A percentile compares a stretch with the other conserved stretches of the same genome.
These are phyloP conservation scores for Quercus phellos DNA, from an alignment of 331 rosid genomes.

Conservation along the genomic window DNA sequence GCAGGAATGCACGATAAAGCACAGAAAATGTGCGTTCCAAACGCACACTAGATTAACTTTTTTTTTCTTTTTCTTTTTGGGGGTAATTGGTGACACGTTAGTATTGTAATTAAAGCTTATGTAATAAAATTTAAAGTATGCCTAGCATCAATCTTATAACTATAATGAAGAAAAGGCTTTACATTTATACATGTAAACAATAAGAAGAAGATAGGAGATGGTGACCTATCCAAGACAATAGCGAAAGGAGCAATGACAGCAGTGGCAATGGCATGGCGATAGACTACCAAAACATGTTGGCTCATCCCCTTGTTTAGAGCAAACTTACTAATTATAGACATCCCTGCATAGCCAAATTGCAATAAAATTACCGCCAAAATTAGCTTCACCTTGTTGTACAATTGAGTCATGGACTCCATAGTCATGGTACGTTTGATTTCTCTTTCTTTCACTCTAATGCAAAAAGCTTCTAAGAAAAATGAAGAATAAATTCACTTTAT, in stretches of 20 bases:
- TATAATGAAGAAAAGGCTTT: background rate
- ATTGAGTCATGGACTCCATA: conserved; percentile 4
- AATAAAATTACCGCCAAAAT: conserved; percentile 28
- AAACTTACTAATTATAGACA: conserved; percentile 35
- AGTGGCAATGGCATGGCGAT: conserved; percentile 39
- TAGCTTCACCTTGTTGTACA: conserved; percentile 27
- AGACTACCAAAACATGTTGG: conserved; percentile 39
- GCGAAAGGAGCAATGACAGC: conserved; percentile 45
- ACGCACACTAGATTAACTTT: rapidly evolving
- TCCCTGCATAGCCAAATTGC: conserved; percentile 45
- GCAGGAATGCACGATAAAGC: too few relatives aligned
- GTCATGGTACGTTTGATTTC: background rate
- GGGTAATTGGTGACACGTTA: too few relatives aligned
- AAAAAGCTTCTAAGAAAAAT: background rate
- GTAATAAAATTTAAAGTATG: too few relatives aligned
- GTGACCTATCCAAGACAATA: conserved; percentile 37
- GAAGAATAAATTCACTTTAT: background rate
- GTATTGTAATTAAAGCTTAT: too few relatives aligned
- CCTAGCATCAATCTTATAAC: too few relatives aligned
- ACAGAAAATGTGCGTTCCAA: too few relatives aligned
- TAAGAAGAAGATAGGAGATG: background rate
- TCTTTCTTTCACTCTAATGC: background rate
- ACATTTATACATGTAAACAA: background rate
- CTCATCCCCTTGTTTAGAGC: conserved; percentile 52
- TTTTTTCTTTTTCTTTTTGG: too few relatives aligned